Evolutionary conservation across 2,329 filamentous ascomycete genomes (phyloP).

Genomic region (Calonectria leucothoes): DNA sequence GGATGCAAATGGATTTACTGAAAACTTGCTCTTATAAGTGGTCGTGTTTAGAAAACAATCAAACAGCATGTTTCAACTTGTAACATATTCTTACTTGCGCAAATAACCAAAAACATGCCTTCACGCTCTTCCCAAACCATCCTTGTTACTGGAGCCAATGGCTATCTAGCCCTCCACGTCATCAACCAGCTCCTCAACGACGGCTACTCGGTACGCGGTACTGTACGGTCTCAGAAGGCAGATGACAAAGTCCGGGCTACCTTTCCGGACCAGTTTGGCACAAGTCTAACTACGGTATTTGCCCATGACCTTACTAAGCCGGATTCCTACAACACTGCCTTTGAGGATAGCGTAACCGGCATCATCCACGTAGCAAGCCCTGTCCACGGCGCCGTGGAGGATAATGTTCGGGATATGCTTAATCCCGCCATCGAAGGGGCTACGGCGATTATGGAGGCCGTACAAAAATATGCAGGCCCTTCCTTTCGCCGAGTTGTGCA

Average conservation of each 20-base stretch:
- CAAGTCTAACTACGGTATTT: background rate
- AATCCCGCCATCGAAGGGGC: background rate
- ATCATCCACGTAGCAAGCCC: background rate
- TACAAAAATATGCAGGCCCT: background rate
- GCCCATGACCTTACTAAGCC: background rate
- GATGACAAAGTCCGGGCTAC: background rate
- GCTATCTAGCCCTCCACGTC: background rate
- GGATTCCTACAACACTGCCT: background rate
- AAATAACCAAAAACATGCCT: background rate
- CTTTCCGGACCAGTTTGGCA: background rate
- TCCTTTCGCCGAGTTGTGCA: background rate
- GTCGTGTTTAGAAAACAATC: background rate
- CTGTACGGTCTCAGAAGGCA: background rate
- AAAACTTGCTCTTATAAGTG: background rate
- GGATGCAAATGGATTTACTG: background rate
- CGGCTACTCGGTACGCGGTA: background rate
- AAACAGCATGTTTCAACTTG: background rate
- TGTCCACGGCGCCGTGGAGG: background rate
- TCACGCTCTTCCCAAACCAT: background rate
- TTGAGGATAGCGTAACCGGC: background rate
- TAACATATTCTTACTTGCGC: background rate
- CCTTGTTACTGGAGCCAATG: background rate
- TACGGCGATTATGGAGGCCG: background rate
- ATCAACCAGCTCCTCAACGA: background rate
- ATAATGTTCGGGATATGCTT: background rate